Base-by-base conservation (phyloP, 331 rosid species). In the Arachis monticola region DNA sequence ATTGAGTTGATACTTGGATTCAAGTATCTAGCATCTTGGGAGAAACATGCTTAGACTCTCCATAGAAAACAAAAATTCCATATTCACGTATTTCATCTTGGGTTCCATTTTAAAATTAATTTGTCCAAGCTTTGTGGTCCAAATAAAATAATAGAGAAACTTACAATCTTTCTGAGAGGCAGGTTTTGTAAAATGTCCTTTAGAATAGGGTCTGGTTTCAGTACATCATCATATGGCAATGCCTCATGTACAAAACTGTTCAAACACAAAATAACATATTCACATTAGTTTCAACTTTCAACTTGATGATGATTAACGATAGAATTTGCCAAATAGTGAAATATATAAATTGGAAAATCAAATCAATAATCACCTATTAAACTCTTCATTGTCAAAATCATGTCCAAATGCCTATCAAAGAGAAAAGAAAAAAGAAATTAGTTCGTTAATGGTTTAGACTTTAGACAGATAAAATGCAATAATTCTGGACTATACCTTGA, bases 171-270 rank as follows among this genome's bases (percentile, higher is more conserved):
- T 68, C 85, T 79, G 63, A 87, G 0, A 10, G 97, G 98, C 72
- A 90, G 70, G 83, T 92, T 89, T 27, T 80, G 88, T 70, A 94
- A 82, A 77, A 91, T 87, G 77, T 83, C 78, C 85, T 86, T 84
- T 14, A 94, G 88, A 64, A 91, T 79, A 67, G 83, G 90, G 58
- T 94, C 98, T 56, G 96, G 86, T 73, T 86, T 90, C 5, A 94
- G 89, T 62, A 83, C 10, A 71, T 86, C 32, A 80, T 91, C 32
- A 80, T 91, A 94, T 12, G 97, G 92, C 87, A 94, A 82, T 79
- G 89, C 89, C 60, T 96, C 96, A 74, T 94, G 96, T 72, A 92
- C 96, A 76, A 77, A 88, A 53, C 97, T 93, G 91, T 48, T 73
- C 7, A 74, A 73, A 10, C 46, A 55, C 53, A 64, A 75, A 70